Evolutionary conservation across 1,284 basidiomycete species (phyloP).

Genomic region (Cryptococcus sp.): DNA sequence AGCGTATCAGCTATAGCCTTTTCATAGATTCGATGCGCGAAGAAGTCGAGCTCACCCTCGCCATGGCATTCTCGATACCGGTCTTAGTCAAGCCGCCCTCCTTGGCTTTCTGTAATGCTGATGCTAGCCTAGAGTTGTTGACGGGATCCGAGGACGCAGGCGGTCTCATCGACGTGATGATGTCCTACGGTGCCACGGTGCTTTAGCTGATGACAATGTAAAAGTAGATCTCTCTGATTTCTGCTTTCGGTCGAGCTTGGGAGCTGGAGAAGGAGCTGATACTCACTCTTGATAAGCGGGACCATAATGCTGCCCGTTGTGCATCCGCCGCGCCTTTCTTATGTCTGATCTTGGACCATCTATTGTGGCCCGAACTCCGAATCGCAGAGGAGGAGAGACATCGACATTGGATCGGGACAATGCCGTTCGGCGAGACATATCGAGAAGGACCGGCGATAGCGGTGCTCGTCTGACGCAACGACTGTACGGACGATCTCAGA

Average conservation of each 20-base stretch:
- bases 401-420: neutral
- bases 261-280: neutral
- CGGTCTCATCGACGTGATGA: conserved; percentile 65
- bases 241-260: no score
- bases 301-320: conserved; percentile 64
- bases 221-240: no score
- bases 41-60: conserved; percentile 57
- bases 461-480: no score
- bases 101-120: conserved; percentile 65
- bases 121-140: conserved; percentile 65
- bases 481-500: no score
- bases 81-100: conserved; percentile 72
- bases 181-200: conserved; percentile 60
- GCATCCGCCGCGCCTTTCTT: conserved; percentile 73
- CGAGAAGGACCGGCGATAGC: conserved; percentile 8
- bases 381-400: conserved; percentile 18
- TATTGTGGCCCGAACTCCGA: conserved; percentile 35
- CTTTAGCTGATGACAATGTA: no score
- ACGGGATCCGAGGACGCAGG: conserved; percentile 69
- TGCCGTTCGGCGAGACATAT: neutral
- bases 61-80: conserved; percentile 71
- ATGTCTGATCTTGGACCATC: conserved; percentile 84
- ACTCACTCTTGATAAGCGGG: conserved; percentile 64
- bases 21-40: neutral
- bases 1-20: neutral